Conservation (phyloP, 495 filamentous ascomycete genomes). For the Neurospora sp. region DNA sequence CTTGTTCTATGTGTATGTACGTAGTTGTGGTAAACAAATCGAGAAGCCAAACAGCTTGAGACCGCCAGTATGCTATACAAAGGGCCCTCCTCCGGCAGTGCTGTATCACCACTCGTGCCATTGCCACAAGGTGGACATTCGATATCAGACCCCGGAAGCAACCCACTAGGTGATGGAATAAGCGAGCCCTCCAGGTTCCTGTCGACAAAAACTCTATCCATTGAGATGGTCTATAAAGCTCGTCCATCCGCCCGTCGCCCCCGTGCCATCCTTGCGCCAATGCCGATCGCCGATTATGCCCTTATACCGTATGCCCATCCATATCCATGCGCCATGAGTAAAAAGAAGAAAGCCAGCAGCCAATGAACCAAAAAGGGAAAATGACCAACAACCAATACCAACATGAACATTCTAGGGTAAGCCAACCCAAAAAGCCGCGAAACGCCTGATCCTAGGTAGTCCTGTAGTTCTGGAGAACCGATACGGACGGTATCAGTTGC, state of each 20-base stretch:
- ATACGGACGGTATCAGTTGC: not conserved
- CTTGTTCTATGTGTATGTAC: not conserved
- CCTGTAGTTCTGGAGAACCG: not conserved
- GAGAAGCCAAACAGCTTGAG: not conserved
- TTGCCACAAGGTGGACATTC: not conserved
- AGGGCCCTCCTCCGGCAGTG: not conserved
- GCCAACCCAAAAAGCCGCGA: not conserved
- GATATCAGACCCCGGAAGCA: not conserved
- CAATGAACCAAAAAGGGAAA: not conserved
- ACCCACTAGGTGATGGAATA: not conserved
- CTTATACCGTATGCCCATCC: not conserved
- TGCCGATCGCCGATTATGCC: not conserved
- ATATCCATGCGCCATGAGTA: not conserved
- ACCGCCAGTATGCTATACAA: not conserved
- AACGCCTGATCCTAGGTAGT: not conserved
- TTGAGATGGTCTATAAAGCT: not conserved
- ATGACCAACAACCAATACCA: not conserved
- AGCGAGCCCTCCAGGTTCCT: not conserved
- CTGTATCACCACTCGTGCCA: not conserved
- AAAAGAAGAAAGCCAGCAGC: not conserved
- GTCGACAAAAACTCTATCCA: not conserved
- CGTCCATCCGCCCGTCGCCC: not conserved
- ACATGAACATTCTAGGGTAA: not conserved
- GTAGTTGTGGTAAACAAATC: not conserved
- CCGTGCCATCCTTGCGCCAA: not conserved